These are phyloP conservation scores for Cerioporus squamosus DNA, from an alignment of 1,284 basidiomycete genomes.

Conservation along the genomic window DNA sequence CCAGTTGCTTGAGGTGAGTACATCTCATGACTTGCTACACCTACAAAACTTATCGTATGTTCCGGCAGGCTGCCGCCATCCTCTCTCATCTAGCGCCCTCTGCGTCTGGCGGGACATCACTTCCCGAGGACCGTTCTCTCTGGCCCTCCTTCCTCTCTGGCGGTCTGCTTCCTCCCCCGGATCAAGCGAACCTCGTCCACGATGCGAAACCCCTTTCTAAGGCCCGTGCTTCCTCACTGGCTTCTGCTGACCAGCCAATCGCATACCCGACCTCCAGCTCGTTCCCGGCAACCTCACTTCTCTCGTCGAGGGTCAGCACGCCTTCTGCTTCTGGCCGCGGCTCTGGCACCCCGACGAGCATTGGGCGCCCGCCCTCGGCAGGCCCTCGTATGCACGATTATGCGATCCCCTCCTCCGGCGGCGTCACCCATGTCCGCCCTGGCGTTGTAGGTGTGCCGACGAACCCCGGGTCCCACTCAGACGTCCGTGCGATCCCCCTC, in stretches of 20 bases:
- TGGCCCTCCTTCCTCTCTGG: slow-evolving; percentile 83
- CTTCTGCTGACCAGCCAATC: slow-evolving; percentile 25
- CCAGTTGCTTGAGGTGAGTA: slow-evolving; percentile 86
- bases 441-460: slow-evolving; percentile 59
- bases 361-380: slow-evolving; percentile 41
- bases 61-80: slow-evolving; percentile 85
- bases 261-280: slow-evolving; percentile 45
- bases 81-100: slow-evolving; percentile 80
- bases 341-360: slow-evolving; percentile 9
- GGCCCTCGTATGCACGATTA: slow-evolving; percentile 73
- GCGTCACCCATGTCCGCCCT: slow-evolving; percentile 59
- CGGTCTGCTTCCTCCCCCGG: slow-evolving; percentile 65
- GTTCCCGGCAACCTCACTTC: slow-evolving; percentile 38
- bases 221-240: slow-evolving; percentile 22
- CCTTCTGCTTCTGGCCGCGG: background rate
- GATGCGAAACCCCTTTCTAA: slow-evolving; percentile 14
- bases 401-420: slow-evolving; percentile 45
- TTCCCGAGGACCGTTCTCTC: slow-evolving; percentile 91
- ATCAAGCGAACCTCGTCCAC: slow-evolving; percentile 27
- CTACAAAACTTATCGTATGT: background rate
- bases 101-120: slow-evolving; percentile 69
- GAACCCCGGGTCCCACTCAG: slow-evolving; percentile 13
- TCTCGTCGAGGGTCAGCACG: slow-evolving; percentile 16
- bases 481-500: slow-evolving; percentile 5
- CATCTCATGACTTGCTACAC: background rate